Evolutionary conservation across 2,329 filamentous ascomycete species (phyloP).

Genomic region (Xenoacremonium recifei): DNA sequence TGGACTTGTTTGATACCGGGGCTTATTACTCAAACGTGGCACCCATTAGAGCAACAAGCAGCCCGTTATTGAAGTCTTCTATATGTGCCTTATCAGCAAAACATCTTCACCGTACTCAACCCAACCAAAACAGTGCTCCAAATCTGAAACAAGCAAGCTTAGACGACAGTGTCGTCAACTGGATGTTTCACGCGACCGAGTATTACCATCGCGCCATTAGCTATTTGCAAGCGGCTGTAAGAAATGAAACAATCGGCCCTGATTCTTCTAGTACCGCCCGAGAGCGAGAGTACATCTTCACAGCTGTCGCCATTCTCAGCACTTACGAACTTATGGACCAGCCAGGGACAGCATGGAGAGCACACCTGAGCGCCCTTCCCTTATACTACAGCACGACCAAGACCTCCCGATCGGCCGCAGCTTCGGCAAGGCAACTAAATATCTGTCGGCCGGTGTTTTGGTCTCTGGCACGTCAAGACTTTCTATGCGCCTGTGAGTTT

Average conservation of each 20-base stretch:
- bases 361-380: neutral
- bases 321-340: neutral
- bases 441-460: neutral
- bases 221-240: neutral
- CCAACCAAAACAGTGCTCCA: neutral
- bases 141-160: neutral
- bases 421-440: neutral
- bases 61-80: slow-evolving; percentile 15
- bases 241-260: too few species aligned
- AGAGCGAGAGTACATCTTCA: neutral
- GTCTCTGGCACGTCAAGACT: neutral
- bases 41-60: slow-evolving; percentile 18
- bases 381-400: neutral
- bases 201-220: neutral
- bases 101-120: slow-evolving; percentile 9
- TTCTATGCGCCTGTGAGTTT: slow-evolving; percentile 16
- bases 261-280: neutral
- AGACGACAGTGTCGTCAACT: neutral
- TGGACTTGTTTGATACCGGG: slow-evolving; percentile 22
- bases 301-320: neutral
- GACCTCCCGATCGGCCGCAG: neutral
- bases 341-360: neutral
- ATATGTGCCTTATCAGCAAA: slow-evolving; percentile 20
- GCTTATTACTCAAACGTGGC: slow-evolving; percentile 23
- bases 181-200: neutral